These are phyloP conservation scores for Boletus fagicola DNA, from an alignment of 768 basidiomycete genomes.

Conservation along the genomic window DNA sequence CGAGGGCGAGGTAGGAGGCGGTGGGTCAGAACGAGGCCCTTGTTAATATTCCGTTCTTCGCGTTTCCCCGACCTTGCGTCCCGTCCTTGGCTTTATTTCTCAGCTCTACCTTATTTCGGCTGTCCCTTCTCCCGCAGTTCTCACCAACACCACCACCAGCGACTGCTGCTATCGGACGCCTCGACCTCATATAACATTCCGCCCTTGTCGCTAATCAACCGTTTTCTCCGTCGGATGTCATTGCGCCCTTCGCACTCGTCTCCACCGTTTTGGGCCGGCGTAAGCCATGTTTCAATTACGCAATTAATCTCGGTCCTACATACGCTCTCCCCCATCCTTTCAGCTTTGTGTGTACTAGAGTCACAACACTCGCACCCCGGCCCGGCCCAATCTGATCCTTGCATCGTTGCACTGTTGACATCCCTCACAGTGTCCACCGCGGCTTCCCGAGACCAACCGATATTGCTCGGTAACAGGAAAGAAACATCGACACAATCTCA, in stretches of 20 bases:
- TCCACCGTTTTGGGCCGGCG: not conserved
- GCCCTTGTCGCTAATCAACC: not conserved
- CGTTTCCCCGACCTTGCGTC: not conserved
- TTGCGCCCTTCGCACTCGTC: not conserved
- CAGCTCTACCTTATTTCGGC: slow-evolving; percentile 1
- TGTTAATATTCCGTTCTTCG: slow-evolving; percentile 2
- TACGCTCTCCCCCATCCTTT: not conserved
- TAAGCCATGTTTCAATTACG: not conserved
- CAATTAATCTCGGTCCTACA: not conserved
- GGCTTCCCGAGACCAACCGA: slow-evolving; percentile 10
- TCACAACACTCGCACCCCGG: not conserved
- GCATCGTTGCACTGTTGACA: not conserved
- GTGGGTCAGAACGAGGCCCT: not conserved
- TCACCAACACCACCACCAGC: not conserved
- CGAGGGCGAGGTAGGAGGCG: not conserved
- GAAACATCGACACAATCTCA: not conserved
- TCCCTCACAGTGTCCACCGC: not conserved
- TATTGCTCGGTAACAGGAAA: not conserved
- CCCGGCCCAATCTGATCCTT: not conserved
- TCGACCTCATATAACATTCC: no score
- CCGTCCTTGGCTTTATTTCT: not conserved
- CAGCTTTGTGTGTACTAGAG: not conserved
- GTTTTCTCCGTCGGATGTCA: not conserved
- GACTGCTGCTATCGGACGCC: no score
- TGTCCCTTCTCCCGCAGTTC: not conserved